Evolutionary conservation across 176 grass and related monocot genomes (phyloP).

Genomic region (Oryza glumipatula): DNA sequence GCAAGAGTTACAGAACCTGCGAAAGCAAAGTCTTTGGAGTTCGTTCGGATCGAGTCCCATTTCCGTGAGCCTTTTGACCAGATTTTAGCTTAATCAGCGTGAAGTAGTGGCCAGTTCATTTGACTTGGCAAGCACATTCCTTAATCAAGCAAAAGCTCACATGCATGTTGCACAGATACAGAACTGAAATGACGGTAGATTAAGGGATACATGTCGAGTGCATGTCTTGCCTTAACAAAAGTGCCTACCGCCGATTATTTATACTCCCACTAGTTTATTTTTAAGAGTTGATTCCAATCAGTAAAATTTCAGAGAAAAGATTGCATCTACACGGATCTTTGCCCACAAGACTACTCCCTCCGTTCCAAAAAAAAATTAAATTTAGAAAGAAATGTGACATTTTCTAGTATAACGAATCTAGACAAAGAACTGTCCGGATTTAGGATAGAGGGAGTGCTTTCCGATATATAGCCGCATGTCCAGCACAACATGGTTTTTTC

Average conservation of each 20-base stretch:
- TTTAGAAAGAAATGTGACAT: too few relatives aligned
- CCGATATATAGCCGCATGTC: neutral
- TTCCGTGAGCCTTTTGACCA: conserved; percentile 7
- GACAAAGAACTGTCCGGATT: too few relatives aligned
- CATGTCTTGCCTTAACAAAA: neutral
- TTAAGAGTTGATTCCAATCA: neutral
- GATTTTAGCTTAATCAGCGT: conserved; percentile 16
- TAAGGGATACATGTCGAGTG: conserved; percentile 10
- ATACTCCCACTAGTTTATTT: neutral
- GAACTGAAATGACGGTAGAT: neutral
- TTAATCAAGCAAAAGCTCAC: conserved; percentile 15
- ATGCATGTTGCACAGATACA: conserved; percentile 8
- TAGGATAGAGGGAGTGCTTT: neutral
- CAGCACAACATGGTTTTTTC: neutral
- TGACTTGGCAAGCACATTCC: conserved; percentile 34
- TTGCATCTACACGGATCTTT: neutral
- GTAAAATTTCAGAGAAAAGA: neutral
- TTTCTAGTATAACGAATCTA: too few relatives aligned
- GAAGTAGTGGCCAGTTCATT: conserved; percentile 21
- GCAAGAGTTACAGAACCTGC: too few relatives aligned
- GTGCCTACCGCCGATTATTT: neutral
- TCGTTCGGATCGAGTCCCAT: neutral
- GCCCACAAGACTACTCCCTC: neutral
- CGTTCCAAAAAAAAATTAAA: too few relatives aligned
- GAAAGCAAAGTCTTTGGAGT: neutral